Evolutionary conservation across 495 filamentous ascomycete genomes (phyloP).

Genomic region (Xylaria venustula): DNA sequence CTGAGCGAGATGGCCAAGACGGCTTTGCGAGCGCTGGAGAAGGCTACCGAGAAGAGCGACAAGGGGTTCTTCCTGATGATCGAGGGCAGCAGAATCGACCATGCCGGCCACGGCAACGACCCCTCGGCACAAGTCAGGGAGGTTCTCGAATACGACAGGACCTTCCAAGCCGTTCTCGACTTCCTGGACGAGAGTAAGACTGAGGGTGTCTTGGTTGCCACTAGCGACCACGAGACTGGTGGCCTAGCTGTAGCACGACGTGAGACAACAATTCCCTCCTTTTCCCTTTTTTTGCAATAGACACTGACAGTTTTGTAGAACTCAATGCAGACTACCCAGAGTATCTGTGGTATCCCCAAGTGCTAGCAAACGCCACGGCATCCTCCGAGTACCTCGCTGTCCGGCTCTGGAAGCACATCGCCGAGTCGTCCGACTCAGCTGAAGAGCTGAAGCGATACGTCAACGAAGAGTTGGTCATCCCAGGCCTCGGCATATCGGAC

Average conservation of each 20-base stretch:
- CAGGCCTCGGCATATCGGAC: slow-evolving; percentile 74
- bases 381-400: slow-evolving; percentile 68
- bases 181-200: slow-evolving; percentile 74
- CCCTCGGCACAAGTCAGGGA: slow-evolving; percentile 94
- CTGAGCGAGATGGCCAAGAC: slow-evolving; percentile 88
- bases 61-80: slow-evolving; percentile 99
- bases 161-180: slow-evolving; percentile 77
- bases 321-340: slow-evolving; percentile 40
- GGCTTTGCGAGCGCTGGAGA: slow-evolving; percentile 72
- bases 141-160: slow-evolving; percentile 85
- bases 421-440: slow-evolving; percentile 23
- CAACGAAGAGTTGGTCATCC: slow-evolving; percentile 55
- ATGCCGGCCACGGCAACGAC: slow-evolving; percentile 93
- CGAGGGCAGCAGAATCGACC: slow-evolving; percentile 93
- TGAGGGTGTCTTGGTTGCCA: slow-evolving; percentile 78
- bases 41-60: slow-evolving; percentile 81
- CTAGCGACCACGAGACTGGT: slow-evolving; percentile 94
- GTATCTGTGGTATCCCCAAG: slow-evolving; percentile 83
- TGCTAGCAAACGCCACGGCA: slow-evolving; percentile 77
- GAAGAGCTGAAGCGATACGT: slow-evolving; percentile 57
- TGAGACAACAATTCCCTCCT: slow-evolving; percentile 33
- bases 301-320: slow-evolving; percentile 27
- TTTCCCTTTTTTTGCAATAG: neutral
- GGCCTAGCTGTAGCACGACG: slow-evolving; percentile 78
- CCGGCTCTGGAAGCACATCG: slow-evolving; percentile 58